These are phyloP conservation scores for Thecamonas trahens DNA, from an alignment of 78 protist genomes.

Conservation along the genomic window DNA sequence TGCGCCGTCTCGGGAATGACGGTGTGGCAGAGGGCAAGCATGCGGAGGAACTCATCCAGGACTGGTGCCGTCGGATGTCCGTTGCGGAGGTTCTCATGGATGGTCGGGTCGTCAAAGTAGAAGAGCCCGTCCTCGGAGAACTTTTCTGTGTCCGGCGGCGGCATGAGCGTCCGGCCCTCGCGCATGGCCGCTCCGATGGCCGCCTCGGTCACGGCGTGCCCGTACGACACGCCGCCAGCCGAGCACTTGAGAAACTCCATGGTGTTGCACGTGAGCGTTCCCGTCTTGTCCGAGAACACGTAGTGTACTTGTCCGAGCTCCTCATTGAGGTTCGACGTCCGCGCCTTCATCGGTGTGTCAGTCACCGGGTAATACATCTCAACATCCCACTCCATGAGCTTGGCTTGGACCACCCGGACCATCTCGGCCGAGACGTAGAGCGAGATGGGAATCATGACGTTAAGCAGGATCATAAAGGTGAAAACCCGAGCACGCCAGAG, in stretches of 20 bases:
- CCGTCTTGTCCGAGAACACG: constrained; percentile 55
- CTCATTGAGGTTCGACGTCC: constrained; percentile 30
- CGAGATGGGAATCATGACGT: constrained; percentile 47
- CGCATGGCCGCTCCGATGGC: too few relatives aligned
- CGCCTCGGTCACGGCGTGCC: too few relatives aligned
- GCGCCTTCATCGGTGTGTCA: constrained; percentile 43
- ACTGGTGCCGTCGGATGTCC: constrained; percentile 8
- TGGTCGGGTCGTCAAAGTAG: constrained; percentile 4
- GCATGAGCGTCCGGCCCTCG: too few relatives aligned
- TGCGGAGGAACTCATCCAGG: constrained; percentile 41
- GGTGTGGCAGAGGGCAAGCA: constrained; percentile 82
- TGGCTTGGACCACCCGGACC: constrained; percentile 24
- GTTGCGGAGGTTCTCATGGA: constrained; percentile 11
- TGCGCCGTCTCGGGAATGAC: constrained; percentile 37
- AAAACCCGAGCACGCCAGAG: background rate
- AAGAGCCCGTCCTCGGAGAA: too few relatives aligned
- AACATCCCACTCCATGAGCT: constrained; percentile 11
- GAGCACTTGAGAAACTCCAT: constrained; percentile 11
- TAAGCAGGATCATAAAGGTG: constrained; percentile 11
- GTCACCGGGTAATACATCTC: constrained; percentile 23
- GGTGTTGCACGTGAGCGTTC: constrained; percentile 51
- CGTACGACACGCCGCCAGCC: background rate
- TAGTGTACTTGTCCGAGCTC: constrained; percentile 31
- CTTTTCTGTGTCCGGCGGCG: too few relatives aligned
- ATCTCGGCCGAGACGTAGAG: constrained; percentile 49